Evolutionary conservation across 1,284 basidiomycete genomes (phyloP).

Genomic region (Irpex sp.): DNA sequence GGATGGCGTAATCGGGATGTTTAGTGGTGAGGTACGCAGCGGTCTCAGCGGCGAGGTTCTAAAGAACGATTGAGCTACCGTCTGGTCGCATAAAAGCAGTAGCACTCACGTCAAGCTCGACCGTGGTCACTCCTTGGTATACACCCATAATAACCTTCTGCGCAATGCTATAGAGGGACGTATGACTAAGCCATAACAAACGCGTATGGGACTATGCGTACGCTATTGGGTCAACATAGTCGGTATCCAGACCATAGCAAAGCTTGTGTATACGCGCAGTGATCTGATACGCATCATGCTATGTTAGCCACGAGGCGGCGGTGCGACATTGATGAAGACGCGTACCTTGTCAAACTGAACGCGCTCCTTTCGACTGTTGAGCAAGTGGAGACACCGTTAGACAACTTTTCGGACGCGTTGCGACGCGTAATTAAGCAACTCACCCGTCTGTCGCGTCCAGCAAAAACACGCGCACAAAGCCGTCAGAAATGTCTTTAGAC

Average conservation of each 20-base stretch:
- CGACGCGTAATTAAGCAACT: constrained; percentile 32
- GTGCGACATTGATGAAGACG: constrained; percentile 10
- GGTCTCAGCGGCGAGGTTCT: constrained; percentile 96
- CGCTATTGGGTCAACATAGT: constrained; percentile 95
- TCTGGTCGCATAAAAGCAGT: background rate
- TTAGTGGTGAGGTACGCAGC: constrained; percentile 97
- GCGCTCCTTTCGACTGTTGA: constrained; percentile 72
- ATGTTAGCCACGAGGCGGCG: constrained; percentile 11
- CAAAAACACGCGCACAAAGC: constrained; percentile 2
- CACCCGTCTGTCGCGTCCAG: constrained; percentile 54
- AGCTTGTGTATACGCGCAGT: constrained; percentile 93
- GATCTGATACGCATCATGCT: constrained; percentile 50
- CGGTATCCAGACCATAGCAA: constrained; percentile 93
- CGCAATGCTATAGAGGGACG: constrained; percentile 54
- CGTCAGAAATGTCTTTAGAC: background rate
- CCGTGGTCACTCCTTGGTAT: constrained; percentile 94
- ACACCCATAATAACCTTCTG: constrained; percentile 97
- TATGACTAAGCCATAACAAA: background rate
- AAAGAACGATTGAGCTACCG: background rate
- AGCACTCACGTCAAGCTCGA: constrained; percentile 86
- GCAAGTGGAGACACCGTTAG: constrained; percentile 17
- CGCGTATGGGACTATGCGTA: constrained; percentile 34
- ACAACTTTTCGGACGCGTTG: constrained; percentile 10
- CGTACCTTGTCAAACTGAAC: constrained; percentile 85
- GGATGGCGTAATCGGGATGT: constrained; percentile 97